A percentile compares a stretch with the other conserved stretches of the same genome.
Evolutionary conservation across 2,329 filamentous ascomycete species (phyloP).

Genomic region (Biscogniauxia marginata): DNA sequence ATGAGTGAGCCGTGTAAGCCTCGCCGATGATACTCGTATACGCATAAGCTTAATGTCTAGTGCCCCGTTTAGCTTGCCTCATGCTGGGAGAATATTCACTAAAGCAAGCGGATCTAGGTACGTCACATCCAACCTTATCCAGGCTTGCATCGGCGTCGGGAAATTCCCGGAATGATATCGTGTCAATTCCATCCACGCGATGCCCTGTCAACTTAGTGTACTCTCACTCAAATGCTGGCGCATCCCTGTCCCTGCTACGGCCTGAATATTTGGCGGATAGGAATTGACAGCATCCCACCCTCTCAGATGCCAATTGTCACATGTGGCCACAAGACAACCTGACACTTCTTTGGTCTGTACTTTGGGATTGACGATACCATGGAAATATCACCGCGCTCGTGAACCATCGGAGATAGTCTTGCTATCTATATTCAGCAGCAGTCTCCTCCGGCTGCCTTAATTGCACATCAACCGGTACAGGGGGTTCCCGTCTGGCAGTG

Average conservation of each 20-base stretch:
- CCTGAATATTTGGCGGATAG: not conserved
- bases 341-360: not conserved
- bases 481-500: no score
- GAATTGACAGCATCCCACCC: not conserved
- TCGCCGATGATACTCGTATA: no score
- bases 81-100: no score
- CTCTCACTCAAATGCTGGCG: no score
- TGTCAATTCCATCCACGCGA: conserved; percentile 23
- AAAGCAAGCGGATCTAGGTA: not conserved
- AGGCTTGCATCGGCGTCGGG: conserved; percentile 18
- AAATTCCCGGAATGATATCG: conserved; percentile 34
- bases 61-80: no score
- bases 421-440: no score
- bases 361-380: not conserved
- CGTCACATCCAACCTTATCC: not conserved
- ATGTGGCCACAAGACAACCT: not conserved
- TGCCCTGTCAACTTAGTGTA: not conserved
- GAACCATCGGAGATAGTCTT: not conserved
- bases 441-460: not conserved
- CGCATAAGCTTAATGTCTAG: no score
- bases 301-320: not conserved
- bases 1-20: no score
- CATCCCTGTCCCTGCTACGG: not conserved
- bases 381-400: not conserved
- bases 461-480: not conserved